Evolutionary conservation across 805 yeast genomes (phyloP), one percentile per base, ranked within the genome.

Genomic region (Lipomyces oligophaga): DNA sequence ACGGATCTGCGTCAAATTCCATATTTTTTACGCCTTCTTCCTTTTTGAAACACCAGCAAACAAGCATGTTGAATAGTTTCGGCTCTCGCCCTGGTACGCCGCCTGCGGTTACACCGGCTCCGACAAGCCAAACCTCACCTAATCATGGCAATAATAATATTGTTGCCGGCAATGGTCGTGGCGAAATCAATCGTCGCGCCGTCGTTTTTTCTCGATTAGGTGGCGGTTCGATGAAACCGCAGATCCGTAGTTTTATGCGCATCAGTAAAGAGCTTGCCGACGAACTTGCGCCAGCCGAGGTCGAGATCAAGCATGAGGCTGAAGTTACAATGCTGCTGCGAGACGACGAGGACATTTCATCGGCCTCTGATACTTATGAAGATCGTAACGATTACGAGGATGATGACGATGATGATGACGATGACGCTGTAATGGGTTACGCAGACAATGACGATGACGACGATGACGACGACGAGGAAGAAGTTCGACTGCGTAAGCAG

Each of bases 301-400:
- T 55, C 11, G 60, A 57, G 32, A 45, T 56, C 27, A 49, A 53
- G 40, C 52, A 42, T 18, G 60, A 57, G 26, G 59, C 59, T 1
- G 60, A 55, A 15, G 53, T 56, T 19, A 56, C 59, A 22, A 28
- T 43, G 38, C 49, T 59, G 19, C 44, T 57, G n/a, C 34, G 57
- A 18, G 55, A 41, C 1, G 55, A 43, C 10, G 33, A 25, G 3
- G n/a, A n/a, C n/a, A n/a, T n/a, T n/a, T n/a, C n/a, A n/a, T n/a
- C n/a, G n/a, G n/a, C n/a, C n/a, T n/a, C n/a, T n/a, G 41, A 19
- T 27, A 24, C 15, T 11, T 34, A 36, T 11, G 43, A 36, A 10
- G 54, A 52, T 16, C 47, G 49, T 28, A 50, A 49, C 16, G 54
- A 52, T 10, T 45, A 44, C 2, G 49, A 41, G 16, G 48, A 42